phyloP scores from a whole-genome alignment of 768 basidiomycete genomes.

The Suillus subaureus region DNA sequence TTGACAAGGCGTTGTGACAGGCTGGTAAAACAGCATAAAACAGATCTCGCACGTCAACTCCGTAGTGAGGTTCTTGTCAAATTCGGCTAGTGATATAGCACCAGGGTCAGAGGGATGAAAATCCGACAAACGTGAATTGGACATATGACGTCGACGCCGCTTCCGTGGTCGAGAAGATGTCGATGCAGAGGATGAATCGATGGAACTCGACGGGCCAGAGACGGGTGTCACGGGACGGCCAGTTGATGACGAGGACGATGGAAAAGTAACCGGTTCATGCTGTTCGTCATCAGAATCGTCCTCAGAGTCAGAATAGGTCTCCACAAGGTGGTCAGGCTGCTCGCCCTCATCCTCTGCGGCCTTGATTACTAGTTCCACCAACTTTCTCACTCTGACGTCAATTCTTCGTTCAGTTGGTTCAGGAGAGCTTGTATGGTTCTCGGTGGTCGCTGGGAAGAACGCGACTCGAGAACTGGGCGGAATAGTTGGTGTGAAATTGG shows the following conservation, averaged over 20 bases:
- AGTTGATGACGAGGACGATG: slow-evolving; percentile 19
- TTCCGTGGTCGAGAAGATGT: slow-evolving; percentile 26
- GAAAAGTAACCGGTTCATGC: slow-evolving; percentile 18
- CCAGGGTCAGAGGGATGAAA: slow-evolving; percentile 23
- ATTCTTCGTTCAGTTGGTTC: slow-evolving; percentile 15
- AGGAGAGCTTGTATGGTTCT: slow-evolving; percentile 15
- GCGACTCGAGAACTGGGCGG: slow-evolving; percentile 40
- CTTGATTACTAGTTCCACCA: slow-evolving; percentile 47
- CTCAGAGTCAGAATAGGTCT: slow-evolving; percentile 31
- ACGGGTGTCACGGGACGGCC: slow-evolving; percentile 38
- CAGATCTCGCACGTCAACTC: slow-evolving; percentile 94
- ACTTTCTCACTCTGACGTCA: slow-evolving; percentile 63
- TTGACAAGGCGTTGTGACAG: slow-evolving; percentile 93
- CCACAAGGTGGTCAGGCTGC: slow-evolving; percentile 16
- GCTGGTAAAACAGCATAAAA: slow-evolving; percentile 78
- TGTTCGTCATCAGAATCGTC: slow-evolving; percentile 33
- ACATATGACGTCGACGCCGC: slow-evolving; percentile 30
- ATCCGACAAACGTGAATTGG: slow-evolving; percentile 33
- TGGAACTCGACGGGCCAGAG: slow-evolving; percentile 12
- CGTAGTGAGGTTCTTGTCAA: slow-evolving; percentile 61
- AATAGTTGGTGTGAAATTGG: slow-evolving; percentile 38
- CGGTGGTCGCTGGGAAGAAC: slow-evolving; percentile 37
- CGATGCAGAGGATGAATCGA: slow-evolving; percentile 6
- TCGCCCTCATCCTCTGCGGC: slow-evolving; percentile 15
- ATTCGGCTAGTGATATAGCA: slow-evolving; percentile 35